Evolutionary conservation across 148 eudicot genomes (phyloP).

Genomic region (Heliosperma pusillum): DNA sequence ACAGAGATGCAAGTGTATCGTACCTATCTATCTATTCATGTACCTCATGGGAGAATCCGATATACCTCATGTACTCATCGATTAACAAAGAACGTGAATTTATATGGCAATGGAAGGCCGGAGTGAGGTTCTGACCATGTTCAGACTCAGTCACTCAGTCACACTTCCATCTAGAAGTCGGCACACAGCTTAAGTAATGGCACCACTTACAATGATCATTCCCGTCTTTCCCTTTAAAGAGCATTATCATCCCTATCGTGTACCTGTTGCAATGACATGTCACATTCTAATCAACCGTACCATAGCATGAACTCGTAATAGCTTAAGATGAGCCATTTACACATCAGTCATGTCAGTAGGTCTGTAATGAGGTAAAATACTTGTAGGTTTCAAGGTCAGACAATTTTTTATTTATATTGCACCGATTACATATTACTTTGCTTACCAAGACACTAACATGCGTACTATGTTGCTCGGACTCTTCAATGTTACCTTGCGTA

Average conservation of each 20-base stretch:
- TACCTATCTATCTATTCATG: constrained; percentile 23
- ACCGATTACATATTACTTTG: no score
- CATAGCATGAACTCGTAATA: background rate
- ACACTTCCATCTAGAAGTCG: constrained; percentile 44
- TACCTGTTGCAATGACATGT: constrained; percentile 35
- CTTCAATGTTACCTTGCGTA: no score
- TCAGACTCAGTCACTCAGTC: constrained; percentile 19
- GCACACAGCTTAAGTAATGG: constrained; percentile 72
- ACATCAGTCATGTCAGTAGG: background rate
- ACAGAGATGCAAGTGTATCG: background rate
- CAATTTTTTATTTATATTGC: no score
- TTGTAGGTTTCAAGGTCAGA: no score
- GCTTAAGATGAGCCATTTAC: background rate
- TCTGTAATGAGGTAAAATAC: background rate
- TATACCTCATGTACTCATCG: no score
- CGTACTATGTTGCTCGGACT: no score
- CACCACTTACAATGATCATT: constrained; percentile 72
- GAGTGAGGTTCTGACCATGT: background rate
- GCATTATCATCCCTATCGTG: constrained; percentile 48
- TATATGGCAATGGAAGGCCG: background rate
- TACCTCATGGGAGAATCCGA: no score
- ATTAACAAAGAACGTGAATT: background rate
- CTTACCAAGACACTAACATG: no score
- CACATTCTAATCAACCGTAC: background rate
- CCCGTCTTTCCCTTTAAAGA: constrained; percentile 57